Conservation (phyloP, 2,329 filamentous ascomycete genomes). For the Cryphonectria radicalis region DNA sequence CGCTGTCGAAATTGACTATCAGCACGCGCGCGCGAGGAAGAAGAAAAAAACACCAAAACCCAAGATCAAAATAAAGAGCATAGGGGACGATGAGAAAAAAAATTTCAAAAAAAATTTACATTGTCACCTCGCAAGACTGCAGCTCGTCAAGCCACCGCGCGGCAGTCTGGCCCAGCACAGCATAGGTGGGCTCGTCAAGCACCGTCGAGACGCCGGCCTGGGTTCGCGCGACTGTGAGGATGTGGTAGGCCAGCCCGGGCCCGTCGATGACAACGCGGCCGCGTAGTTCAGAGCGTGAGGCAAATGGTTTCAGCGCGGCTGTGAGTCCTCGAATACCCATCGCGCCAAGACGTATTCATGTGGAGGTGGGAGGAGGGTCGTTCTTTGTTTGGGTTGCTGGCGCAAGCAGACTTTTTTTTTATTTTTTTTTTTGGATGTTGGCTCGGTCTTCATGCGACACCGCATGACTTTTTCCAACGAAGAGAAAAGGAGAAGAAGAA, state of each 20-base stretch:
- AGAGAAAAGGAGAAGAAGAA: background rate
- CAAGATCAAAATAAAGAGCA: background rate
- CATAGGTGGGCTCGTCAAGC: constrained; percentile 32
- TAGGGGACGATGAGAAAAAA: too few relatives aligned
- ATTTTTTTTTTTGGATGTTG: too few relatives aligned
- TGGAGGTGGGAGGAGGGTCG: background rate
- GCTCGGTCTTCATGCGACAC: background rate
- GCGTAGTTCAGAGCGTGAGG: constrained; percentile 27
- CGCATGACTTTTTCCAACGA: background rate
- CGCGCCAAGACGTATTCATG: background rate
- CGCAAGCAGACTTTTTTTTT: background rate
- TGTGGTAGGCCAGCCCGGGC: constrained; percentile 36
- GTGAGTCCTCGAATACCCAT: constrained; percentile 37
- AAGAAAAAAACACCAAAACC: background rate
- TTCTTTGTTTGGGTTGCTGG: background rate
- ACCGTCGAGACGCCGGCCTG: constrained; percentile 20
- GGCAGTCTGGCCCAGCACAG: constrained; percentile 30
- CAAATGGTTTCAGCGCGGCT: constrained; percentile 32
- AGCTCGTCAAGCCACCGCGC: constrained; percentile 33
- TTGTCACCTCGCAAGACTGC: constrained; percentile 24
- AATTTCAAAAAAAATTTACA: constrained; percentile 14
- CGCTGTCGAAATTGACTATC: constrained; percentile 45
- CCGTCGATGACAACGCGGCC: constrained; percentile 35
- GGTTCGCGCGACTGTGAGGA: constrained; percentile 29
- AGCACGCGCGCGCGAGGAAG: background rate